Conservation (phyloP, 2,329 filamentous ascomycete species). For the Colletotrichum sojae region DNA sequence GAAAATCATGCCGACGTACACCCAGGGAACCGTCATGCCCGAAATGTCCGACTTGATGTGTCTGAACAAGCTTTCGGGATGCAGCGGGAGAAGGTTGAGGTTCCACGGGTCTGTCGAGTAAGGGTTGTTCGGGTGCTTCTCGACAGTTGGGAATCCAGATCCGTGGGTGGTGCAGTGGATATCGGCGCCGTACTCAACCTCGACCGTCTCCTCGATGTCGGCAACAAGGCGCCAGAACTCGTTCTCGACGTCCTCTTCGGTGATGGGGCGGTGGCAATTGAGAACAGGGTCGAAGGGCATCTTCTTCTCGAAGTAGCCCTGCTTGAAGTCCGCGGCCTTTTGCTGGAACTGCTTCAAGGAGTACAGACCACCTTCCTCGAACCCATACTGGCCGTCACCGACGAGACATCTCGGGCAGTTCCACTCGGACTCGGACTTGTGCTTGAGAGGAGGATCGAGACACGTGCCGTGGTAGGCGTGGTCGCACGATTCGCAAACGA, state of each 20-base stretch:
- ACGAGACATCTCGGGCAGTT: conserved; percentile 96
- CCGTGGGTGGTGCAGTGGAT: conserved; percentile 99
- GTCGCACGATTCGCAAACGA: conserved; percentile 94
- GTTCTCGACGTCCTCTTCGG: conserved; percentile 94
- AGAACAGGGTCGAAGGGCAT: conserved; percentile 89
- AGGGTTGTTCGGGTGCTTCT: conserved; percentile 87
- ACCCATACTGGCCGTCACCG: conserved; percentile 96
- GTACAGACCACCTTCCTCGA: conserved; percentile 96
- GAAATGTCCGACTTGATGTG: conserved; percentile 99
- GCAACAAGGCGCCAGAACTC: conserved; percentile 98
- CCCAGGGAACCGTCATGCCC: conserved; percentile 99
- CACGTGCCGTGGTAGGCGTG: conserved; percentile 89
- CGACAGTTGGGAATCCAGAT: conserved; percentile 94
- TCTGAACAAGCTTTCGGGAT: conserved; percentile 92
- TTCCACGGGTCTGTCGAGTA: conserved; percentile 97
- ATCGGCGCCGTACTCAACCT: conserved; percentile 98
- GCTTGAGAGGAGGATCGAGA: conserved; percentile 86
- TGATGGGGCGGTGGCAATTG: conserved; percentile 84
- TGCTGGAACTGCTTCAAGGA: conserved; percentile 97
- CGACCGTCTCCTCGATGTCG: conserved; percentile 93
- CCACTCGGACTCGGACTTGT: conserved; percentile 89
- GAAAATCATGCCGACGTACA: conserved; percentile 99
- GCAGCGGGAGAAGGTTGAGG: conserved; percentile 90
- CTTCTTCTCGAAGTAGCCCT: conserved; percentile 91
- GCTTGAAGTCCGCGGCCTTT: conserved; percentile 95